These are phyloP conservation scores for Venturia pyrina DNA, from an alignment of 2,329 filamentous ascomycete species.

Conservation along the genomic window DNA sequence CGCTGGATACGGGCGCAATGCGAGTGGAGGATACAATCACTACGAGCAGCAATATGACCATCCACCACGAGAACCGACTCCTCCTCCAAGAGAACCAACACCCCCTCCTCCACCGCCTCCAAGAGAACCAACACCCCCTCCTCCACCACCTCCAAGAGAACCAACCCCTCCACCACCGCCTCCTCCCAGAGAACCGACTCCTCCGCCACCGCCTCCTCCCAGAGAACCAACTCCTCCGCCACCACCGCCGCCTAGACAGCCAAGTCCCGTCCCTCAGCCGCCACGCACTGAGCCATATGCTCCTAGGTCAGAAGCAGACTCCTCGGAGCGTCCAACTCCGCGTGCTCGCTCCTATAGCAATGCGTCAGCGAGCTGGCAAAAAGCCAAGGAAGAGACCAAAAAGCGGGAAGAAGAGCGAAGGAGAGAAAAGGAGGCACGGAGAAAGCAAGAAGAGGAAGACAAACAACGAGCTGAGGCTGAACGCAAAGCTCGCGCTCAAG, in stretches of 20 bases:
- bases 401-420: conserved; percentile 12
- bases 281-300: conserved; percentile 10
- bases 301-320: conserved; percentile 10
- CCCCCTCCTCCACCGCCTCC: conserved; percentile 6
- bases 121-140: conserved; percentile 4
- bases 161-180: conserved; percentile 6
- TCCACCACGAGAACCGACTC: neutral
- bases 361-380: conserved; percentile 12
- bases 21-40: conserved; percentile 2
- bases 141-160: conserved; percentile 6
- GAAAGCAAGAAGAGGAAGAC: conserved; percentile 11
- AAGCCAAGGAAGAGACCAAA: conserved; percentile 13
- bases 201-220: conserved; percentile 9
- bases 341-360: conserved; percentile 7
- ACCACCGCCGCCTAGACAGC: neutral
- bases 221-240: conserved; percentile 7
- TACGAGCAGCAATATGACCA: conserved; percentile 5
- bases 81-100: conserved; percentile 1
- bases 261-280: conserved; percentile 9
- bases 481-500: conserved; percentile 12
- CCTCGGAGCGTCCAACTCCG: conserved; percentile 8
- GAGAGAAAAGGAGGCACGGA: neutral
- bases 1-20: neutral
- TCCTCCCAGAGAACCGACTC: conserved; percentile 1
- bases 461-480: conserved; percentile 12